phyloP scores from a whole-genome alignment of 345 rosid genomes.

The Rhizophora apiculata region DNA sequence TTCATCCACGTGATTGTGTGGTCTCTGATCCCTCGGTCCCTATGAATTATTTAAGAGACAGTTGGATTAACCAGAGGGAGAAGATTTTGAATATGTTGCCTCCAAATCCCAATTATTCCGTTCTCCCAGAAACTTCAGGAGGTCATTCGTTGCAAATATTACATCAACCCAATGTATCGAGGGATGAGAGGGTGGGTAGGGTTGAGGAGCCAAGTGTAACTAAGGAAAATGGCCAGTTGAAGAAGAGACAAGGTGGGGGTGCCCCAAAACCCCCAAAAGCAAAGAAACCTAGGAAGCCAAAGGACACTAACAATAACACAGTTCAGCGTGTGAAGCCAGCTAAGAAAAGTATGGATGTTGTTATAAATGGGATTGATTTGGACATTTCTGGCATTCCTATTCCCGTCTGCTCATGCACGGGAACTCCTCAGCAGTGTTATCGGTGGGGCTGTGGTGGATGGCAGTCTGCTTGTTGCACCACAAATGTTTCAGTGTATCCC shows the following conservation, averaged over 20 bases:
- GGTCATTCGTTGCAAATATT: constrained; percentile 61
- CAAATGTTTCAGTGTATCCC: constrained; percentile 85
- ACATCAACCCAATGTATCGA: constrained; percentile 49
- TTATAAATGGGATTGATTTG: constrained; percentile 78
- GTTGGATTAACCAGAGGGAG: constrained; percentile 74
- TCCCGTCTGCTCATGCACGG: constrained; percentile 94
- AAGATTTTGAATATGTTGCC: constrained; percentile 65
- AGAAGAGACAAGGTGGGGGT: constrained; percentile 60
- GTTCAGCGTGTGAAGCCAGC: constrained; percentile 67
- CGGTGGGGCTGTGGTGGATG: constrained; percentile 99
- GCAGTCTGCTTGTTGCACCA: constrained; percentile 97
- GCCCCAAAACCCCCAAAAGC: constrained; percentile 58
- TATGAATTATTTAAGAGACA: constrained; percentile 57
- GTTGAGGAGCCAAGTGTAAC: constrained; percentile 44
- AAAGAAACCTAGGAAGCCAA: constrained; percentile 82
- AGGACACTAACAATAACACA: constrained; percentile 42
- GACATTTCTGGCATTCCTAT: constrained; percentile 82
- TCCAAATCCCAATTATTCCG: constrained; percentile 37
- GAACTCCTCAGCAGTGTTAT: constrained; percentile 88
- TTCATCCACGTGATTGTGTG: constrained; percentile 53
- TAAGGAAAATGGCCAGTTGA: constrained; percentile 46
- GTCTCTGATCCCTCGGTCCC: constrained; percentile 56
- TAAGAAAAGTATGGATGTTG: constrained; percentile 79
- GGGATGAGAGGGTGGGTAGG: constrained; percentile 47
- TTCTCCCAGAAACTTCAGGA: constrained; percentile 59